Base-by-base conservation (phyloP, 371 early-diverging fungal species). In the Synchytrium microbalum region DNA sequence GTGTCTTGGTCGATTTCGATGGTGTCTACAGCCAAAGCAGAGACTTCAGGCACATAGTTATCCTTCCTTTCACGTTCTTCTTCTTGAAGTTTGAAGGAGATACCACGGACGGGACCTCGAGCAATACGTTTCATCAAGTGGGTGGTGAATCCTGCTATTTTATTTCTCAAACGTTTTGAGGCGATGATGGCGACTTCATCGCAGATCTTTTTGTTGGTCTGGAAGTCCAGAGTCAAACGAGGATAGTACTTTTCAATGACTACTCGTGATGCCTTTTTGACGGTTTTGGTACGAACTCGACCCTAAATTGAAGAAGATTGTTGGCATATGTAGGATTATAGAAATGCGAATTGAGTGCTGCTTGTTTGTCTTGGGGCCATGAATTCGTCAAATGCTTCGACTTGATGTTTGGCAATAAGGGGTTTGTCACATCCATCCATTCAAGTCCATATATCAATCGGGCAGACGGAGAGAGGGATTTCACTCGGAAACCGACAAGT, bases 181-280 rank as follows among this genome's bases (percentile, higher is more conserved):
- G 95, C 85, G 72, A 99, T 96, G 78, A 95, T 89, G 71, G 99
- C 95, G 64, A 98, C 97, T 80, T 97, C 98, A 80, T 91, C 90
- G 77, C 89, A 87, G 78, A 99, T 94, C 81, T 89, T 89, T 92
- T 99, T 97, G 94, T 99, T 99, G 86, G 96, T 92, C 82, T 99
- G 98, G 92, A 99, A 99, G 79, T 99, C 99, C 69, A 93, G 85
- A 70, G 96, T 97, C 69, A 99, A 91, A 73, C 96, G 90, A 69
- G 96, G 93, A 79, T 99, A 99, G 92, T 99, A 99, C 90, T 98
- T 99, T 86, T 99, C 99, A 77, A 99, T 98, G 75, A 99, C 83
- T 77, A 95, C 93, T 79, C 95, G 91, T 71, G 99, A 93, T 75
- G 99, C 99, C 90, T 92, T 98, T 92, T 99, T 99, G 79, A 99